A percentile compares a stretch with the other conserved stretches of the same genome.
phyloP scores from a whole-genome alignment of 2,329 filamentous ascomycete species.

The Meredithiella fracta region DNA sequence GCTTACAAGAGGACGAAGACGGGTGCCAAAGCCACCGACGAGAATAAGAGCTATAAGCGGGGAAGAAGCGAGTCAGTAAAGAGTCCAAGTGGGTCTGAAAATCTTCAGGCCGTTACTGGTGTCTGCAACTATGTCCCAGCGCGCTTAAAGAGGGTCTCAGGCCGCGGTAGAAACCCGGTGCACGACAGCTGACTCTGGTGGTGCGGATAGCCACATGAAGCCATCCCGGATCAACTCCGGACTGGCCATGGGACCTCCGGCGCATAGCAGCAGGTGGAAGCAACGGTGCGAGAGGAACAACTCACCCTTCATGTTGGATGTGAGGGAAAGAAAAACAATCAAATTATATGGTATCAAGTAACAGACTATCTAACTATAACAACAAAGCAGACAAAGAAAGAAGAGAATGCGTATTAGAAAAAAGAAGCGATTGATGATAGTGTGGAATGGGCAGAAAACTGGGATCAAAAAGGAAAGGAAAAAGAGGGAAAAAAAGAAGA shows the following conservation, averaged over 20 bases:
- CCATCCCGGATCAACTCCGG: too few species aligned
- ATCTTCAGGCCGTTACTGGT: too few species aligned
- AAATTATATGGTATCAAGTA: constrained; percentile 12
- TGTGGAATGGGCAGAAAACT: constrained; percentile 5
- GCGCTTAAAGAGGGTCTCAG: too few species aligned
- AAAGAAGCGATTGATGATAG: constrained; percentile 5
- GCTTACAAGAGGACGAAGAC: constrained; percentile 82
- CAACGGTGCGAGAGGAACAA: neutral
- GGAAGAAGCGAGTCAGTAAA: constrained; percentile 2
- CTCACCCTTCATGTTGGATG: constrained; percentile 24
- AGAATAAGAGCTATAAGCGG: constrained; percentile 70
- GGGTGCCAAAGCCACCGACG: constrained; percentile 96
- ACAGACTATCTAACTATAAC: constrained; percentile 3
- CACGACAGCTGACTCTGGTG: too few species aligned
- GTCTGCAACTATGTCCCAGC: too few species aligned
- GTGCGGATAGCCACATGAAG: too few species aligned
- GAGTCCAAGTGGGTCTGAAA: neutral
- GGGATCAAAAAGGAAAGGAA: constrained; percentile 12
- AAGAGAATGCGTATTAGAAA: constrained; percentile 8
- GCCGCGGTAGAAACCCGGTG: too few species aligned
- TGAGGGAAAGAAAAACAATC: constrained; percentile 7
- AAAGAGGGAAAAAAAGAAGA: constrained; percentile 9
- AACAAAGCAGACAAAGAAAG: constrained; percentile 10
- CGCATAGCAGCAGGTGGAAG: neutral
- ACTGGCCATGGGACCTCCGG: too few species aligned